Evolutionary conservation across 371 early-diverging fungal species (phyloP).

Genomic region (Mucor plumbeus): DNA sequence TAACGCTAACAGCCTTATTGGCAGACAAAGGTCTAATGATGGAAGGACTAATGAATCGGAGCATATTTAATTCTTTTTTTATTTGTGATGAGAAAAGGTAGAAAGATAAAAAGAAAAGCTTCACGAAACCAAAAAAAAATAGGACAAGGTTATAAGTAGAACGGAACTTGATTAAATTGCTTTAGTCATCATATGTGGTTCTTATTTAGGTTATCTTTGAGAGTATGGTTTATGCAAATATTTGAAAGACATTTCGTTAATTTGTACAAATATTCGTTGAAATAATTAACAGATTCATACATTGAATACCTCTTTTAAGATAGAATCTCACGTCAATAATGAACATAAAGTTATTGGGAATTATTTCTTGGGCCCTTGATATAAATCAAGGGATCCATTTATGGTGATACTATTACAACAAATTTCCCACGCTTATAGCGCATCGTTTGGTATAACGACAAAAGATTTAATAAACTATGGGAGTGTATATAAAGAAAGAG

Average conservation of each 20-base stretch:
- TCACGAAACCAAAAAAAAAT: neutral
- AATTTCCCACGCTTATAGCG: conserved; percentile 22
- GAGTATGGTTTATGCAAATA: neutral
- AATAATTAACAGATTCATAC: neutral
- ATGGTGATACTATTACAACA: conserved; percentile 1
- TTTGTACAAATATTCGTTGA: neutral
- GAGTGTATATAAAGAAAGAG: neutral
- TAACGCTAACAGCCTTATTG: conserved; percentile 28
- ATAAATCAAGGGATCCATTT: neutral
- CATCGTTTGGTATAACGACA: neutral
- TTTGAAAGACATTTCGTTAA: neutral
- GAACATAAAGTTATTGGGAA: neutral
- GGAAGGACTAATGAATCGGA: conserved; percentile 46
- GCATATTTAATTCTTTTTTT: conserved; percentile 28
- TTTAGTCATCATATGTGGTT: conserved; percentile 27
- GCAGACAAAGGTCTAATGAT: conserved; percentile 48
- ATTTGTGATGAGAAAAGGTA: conserved; percentile 3
- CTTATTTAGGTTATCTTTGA: neutral
- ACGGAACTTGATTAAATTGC: conserved; percentile 31
- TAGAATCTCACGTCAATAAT: neutral
- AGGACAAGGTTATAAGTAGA: conserved; percentile 1
- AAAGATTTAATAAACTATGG: neutral
- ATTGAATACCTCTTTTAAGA: neutral
- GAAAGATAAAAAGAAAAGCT: conserved; percentile 4
- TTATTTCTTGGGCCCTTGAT: neutral